phyloP scores from a whole-genome alignment of 371 early-diverging fungal genomes.

The Apophysomyces elegans region DNA sequence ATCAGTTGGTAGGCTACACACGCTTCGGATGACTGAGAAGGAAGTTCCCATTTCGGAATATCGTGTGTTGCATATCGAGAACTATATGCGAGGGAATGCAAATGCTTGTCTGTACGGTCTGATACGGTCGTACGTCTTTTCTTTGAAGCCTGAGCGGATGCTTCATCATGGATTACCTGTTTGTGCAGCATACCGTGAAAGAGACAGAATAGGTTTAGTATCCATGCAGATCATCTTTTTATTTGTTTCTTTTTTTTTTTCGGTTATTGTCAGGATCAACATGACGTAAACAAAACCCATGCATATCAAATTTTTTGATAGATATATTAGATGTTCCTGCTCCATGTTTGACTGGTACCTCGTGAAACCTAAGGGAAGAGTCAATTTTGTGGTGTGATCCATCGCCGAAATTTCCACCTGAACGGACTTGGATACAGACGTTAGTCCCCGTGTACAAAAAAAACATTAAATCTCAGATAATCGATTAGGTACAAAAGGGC shows the following conservation, averaged over 20 bases:
- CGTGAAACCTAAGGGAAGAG: constrained; percentile 1
- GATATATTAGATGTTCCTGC: neutral
- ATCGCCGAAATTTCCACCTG: neutral
- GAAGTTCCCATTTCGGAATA: constrained; percentile 53
- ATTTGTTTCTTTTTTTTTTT: too few relatives aligned
- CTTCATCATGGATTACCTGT: neutral
- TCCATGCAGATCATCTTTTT: too few relatives aligned
- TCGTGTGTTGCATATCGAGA: constrained; percentile 51
- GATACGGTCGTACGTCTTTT: neutral
- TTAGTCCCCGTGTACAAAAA: neutral
- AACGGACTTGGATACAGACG: constrained; percentile 6
- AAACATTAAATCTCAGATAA: constrained; percentile 4
- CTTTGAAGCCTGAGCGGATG: neutral
- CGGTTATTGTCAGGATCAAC: neutral
- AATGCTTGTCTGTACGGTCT: constrained; percentile 14
- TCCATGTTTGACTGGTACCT: neutral
- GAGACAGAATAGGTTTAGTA: too few relatives aligned
- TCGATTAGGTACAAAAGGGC: constrained; percentile 8
- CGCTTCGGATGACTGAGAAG: constrained; percentile 47
- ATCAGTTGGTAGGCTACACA: constrained; percentile 61
- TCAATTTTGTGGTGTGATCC: constrained; percentile 5
- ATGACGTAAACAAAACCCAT: constrained; percentile 1
- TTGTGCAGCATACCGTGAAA: neutral
- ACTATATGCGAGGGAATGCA: constrained; percentile 51
- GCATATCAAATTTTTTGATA: neutral